Conservation (phyloP, 805 yeast species). For the Saccharomycopsis malanga region DNA sequence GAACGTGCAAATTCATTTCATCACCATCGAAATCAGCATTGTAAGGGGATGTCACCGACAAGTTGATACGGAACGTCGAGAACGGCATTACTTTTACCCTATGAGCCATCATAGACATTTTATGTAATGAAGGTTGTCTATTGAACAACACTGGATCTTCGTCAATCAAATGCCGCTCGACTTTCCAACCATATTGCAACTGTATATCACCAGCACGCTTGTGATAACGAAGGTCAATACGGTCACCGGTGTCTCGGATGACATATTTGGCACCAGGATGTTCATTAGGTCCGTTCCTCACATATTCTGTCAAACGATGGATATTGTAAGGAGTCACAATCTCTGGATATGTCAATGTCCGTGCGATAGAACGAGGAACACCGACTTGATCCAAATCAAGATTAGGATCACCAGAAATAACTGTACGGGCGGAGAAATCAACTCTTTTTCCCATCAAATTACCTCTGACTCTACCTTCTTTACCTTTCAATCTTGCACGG, state of each 20-base stretch:
- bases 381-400: slow-evolving; percentile 97
- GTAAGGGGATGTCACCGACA: slow-evolving; percentile 98
- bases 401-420: slow-evolving; percentile 98
- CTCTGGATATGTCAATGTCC: slow-evolving; percentile 93
- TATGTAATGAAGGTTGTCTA: slow-evolving; percentile 98
- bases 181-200: slow-evolving; percentile 98
- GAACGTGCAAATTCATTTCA: slow-evolving; percentile 99
- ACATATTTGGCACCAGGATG: slow-evolving; percentile 99
- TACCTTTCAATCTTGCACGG: slow-evolving; percentile 99
- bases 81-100: slow-evolving; percentile 98
- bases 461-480: slow-evolving; percentile 98
- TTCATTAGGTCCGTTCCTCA: slow-evolving; percentile 97
- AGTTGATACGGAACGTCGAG: slow-evolving; percentile 91
- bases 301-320: slow-evolving; percentile 85
- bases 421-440: slow-evolving; percentile 97
- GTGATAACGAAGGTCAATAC: slow-evolving; percentile 94
- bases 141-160: slow-evolving; percentile 96
- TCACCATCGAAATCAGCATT: slow-evolving; percentile 99
- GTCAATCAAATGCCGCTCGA: slow-evolving; percentile 96
- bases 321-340: slow-evolving; percentile 96
- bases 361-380: slow-evolving; percentile 94
- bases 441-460: slow-evolving; percentile 99
- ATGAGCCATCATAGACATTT: slow-evolving; percentile 99
- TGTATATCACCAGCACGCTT: slow-evolving; percentile 98
- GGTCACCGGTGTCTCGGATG: slow-evolving; percentile 96